Evolutionary conservation across 2,329 filamentous ascomycete genomes (phyloP).

Genomic region (Hymenoscyphus occultus): DNA sequence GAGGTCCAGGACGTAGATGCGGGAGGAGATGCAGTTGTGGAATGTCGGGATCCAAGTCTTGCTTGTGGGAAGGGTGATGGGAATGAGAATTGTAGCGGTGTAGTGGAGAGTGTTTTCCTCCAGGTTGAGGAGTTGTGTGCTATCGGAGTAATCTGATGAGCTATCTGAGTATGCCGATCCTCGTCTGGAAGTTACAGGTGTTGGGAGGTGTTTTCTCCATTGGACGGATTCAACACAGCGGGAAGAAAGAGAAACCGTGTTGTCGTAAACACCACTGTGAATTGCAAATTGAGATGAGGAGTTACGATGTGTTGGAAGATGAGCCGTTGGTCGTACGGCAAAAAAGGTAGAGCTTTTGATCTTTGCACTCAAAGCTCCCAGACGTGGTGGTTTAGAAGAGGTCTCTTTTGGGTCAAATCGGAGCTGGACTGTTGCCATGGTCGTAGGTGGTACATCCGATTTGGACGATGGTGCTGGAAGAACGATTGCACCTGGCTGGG

Average conservation of each 20-base stretch:
- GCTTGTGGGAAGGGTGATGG: slow-evolving; percentile 56
- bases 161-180: slow-evolving; percentile 31
- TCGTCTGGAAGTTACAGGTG: slow-evolving; percentile 25
- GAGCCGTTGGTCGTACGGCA: slow-evolving; percentile 22
- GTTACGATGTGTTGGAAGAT: slow-evolving; percentile 25
- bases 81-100: slow-evolving; percentile 60
- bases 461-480: slow-evolving; percentile 27
- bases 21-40: slow-evolving; percentile 64
- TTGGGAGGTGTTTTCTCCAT: slow-evolving; percentile 32
- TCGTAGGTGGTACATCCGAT: slow-evolving; percentile 20
- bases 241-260: slow-evolving; percentile 30
- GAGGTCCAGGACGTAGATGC: slow-evolving; percentile 60
- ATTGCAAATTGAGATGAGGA: slow-evolving; percentile 25
- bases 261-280: slow-evolving; percentile 28
- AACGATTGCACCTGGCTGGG: slow-evolving; percentile 33
- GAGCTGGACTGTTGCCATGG: slow-evolving; percentile 33
- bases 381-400: slow-evolving; percentile 30
- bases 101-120: slow-evolving; percentile 41
- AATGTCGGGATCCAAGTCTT: slow-evolving; percentile 68
- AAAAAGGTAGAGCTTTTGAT: slow-evolving; percentile 34
- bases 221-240: slow-evolving; percentile 33
- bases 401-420: slow-evolving; percentile 34
- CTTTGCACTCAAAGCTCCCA: slow-evolving; percentile 34
- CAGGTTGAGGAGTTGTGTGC: slow-evolving; percentile 8
- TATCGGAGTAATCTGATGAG: slow-evolving; percentile 29